Base-by-base conservation (phyloP, 495 filamentous ascomycete species). In the Aspergillus panamensis region DNA sequence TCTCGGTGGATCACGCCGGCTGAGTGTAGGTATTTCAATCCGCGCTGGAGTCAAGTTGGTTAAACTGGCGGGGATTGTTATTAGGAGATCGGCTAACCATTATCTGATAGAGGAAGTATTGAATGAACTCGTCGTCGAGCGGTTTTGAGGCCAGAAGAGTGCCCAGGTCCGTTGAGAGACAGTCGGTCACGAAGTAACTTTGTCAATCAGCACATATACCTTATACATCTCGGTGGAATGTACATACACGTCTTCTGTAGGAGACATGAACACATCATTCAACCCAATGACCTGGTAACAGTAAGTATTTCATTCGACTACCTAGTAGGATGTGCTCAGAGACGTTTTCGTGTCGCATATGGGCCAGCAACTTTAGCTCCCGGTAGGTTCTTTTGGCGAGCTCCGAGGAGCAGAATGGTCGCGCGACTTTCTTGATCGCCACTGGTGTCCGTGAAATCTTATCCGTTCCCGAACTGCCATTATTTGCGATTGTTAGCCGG, bases 1-100 rank as follows among this genome's bases (percentile, higher is more conserved):
- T 97, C 92, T 31, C 92, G 89, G 71, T 97, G 92, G 57, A 97
- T 92, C 48, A 97, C 92, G 53, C 93, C 93, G 31, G 93, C 93
- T 7, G 92, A 96, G 75, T 97, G 92, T 48, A 97, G 92, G 73
- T 97, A 96, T 84, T 97, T 97, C 63, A 97, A 79, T 33, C 93
- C 93, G 58, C 93, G 90, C 92, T 96, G 62, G 13, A 14, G 9
- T 37, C 33, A 37, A 0, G 10, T 12, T 25, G 5, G n/a, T n/a
- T n/a, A n/a, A n/a, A 1, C 13, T 35, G 13, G 33, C 3, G 13
- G 33, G 33, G 33, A 35, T 35, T 13, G 6, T 6, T 6, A 3
- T 37, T 9, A 37, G 33, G 33, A 8, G 33, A 37, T 37, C 33
- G 3, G 33, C 9, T 37, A 3, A 37, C 35, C 35, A 39, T 39